Base-by-base conservation (phyloP, 148 eudicot genomes). In the Vaccinium corymbosum region DNA sequence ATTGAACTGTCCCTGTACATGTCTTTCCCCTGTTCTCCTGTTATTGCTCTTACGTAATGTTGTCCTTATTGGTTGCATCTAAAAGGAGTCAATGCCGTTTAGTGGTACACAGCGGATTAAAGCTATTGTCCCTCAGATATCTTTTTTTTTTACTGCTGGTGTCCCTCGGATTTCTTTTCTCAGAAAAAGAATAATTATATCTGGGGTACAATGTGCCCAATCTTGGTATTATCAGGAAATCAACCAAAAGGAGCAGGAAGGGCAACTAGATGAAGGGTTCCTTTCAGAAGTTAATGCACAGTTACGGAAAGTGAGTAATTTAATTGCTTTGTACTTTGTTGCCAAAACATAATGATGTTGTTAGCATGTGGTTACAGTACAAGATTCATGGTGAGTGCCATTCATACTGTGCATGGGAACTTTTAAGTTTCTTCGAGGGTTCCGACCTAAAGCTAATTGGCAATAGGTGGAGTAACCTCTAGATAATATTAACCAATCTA, bases 211-310 rank as follows among this genome's bases (percentile, higher is more conserved):
- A 85, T 25, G 27, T 76, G 62, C 82, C 48, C 52, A 55, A 50
- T 59, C 80, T 79, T 89, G 17, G 74, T 49, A 74, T 83, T 82
- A 51, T 78, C 89, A 97, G 99, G 98, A 93, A 89, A 76, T 97
- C 85, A 91, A 87, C 78, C 92, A 90, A 88, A 93, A 96, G 85
- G 99, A 94, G 92, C 90, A 90, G 87, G 99, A 97, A 93, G 98
- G 98, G 76, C 88, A 92, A 84, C 85, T 97, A 68, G 99, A 97
- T 83, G 98, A 97, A 90, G 93, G 99, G 27, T 97, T 97, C 87
- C 96, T 95, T 75, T 81, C 99, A 80, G 98, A 97, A 92, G 98
- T 97, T 86, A 95, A 89, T 84, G 99, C 99, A 79, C 99, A 97
- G 85, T 83, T 97, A 49, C 97, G 98, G 53, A 97, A 97, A 90